Evolutionary conservation across 2,329 filamentous ascomycete genomes (phyloP).

Genomic region (Clonostachys sp.): DNA sequence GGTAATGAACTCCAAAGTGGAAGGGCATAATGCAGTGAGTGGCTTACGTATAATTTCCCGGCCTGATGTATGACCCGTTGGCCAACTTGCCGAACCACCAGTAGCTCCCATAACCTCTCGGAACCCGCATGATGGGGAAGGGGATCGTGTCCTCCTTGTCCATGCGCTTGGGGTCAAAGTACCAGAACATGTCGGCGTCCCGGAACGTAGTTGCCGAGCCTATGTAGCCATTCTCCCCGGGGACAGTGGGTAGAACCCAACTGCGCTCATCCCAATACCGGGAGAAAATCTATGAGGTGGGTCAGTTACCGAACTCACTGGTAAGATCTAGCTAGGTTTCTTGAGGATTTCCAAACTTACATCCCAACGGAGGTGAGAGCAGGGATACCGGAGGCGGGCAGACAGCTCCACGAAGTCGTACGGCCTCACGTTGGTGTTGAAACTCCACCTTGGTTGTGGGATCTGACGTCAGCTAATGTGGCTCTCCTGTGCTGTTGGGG

Average conservation of each 20-base stretch:
- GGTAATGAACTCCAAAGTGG: background rate
- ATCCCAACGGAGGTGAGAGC: slow-evolving; percentile 27
- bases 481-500: background rate
- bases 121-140: slow-evolving; percentile 26
- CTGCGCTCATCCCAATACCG: slow-evolving; percentile 26
- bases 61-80: slow-evolving; percentile 30
- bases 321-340: background rate
- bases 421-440: slow-evolving; percentile 15
- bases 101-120: slow-evolving; percentile 23
- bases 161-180: slow-evolving; percentile 25
- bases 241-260: slow-evolving; percentile 34
- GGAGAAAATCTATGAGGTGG: slow-evolving; percentile 26
- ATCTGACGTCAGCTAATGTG: background rate
- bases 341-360: slow-evolving; percentile 10
- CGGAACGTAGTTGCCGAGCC: slow-evolving; percentile 35
- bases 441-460: slow-evolving; percentile 19
- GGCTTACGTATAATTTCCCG: slow-evolving; percentile 33
- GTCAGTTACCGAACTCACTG: background rate
- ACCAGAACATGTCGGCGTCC: slow-evolving; percentile 19
- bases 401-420: slow-evolving; percentile 22
- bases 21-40: background rate
- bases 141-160: slow-evolving; percentile 29
- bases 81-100: slow-evolving; percentile 38
- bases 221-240: slow-evolving; percentile 31
- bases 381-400: slow-evolving; percentile 20